Base-by-base conservation (phyloP, 2,329 filamentous ascomycete genomes). In the Venturia aucupariae region DNA sequence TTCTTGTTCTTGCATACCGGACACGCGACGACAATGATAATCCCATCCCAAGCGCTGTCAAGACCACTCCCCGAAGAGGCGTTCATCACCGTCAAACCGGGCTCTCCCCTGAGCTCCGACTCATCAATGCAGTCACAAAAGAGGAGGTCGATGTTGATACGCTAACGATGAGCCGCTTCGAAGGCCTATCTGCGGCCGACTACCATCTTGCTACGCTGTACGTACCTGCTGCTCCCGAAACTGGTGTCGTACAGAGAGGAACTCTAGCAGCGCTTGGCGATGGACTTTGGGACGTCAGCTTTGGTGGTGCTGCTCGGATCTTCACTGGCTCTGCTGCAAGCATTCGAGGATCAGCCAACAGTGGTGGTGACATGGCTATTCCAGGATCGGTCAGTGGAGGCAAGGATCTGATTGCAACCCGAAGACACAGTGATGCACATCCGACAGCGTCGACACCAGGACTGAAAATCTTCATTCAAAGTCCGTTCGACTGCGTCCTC, bases 401-500 rank as follows among this genome's bases (percentile, higher is more conserved):
- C 3, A 72, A 70, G 59, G 64, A 67, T 41, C 17, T 48, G n/a
- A 41, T 57, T 41, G 41, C 62, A 39, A 48, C 44, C 11, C 22
- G 46, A 17, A 46, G 41, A 62, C 57, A 80, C 61, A n/a, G 66
- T 66, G 46, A 68, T 62, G 72, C 74, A 17, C 80, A 82, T 68
- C 81, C 79, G 59, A 78, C 82, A 68, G 77, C 78, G 22, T 75
- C 78, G 5, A 80, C 81, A 11, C 79, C 82, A 44, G 86, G 87
- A 7, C 80, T 87, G 68, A 90, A 97, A 71, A 89, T 99, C 19
- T 97, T 97, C 73, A 90, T 99, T 48, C 92, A 96, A 71, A 97
- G 92, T 70, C 94, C 94, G 0, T 99, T 95, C 72, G 94, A 99
- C 75, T 97, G 92, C 70, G 88, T 97, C n/a, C 79, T 97, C 64